Percentiles rank a stretch among this genome's conserved stretches.
These are phyloP conservation scores for Vigna nakashimae DNA, from an alignment of 306 rosid genomes.

Conservation along the genomic window DNA sequence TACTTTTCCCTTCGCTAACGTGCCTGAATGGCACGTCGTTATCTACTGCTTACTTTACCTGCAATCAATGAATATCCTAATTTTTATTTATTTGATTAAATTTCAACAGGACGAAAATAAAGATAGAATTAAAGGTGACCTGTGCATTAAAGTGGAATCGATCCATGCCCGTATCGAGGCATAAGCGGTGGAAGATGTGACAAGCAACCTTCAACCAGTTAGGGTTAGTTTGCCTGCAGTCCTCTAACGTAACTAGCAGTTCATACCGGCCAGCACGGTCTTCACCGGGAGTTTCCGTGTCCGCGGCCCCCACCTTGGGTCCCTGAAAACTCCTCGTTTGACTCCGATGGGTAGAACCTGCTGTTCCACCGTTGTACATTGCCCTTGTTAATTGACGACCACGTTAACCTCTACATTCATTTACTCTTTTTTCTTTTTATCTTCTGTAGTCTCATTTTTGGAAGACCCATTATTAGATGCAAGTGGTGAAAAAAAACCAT, in stretches of 20 bases:
- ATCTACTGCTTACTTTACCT: slow-evolving; percentile 91
- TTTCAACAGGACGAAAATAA: not conserved
- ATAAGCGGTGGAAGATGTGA: slow-evolving; percentile 86
- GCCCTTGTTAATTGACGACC: slow-evolving; percentile 90
- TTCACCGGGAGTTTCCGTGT: slow-evolving; percentile 99
- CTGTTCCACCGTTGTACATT: slow-evolving; percentile 86
- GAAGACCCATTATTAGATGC: slow-evolving; percentile 29
- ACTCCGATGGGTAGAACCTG: slow-evolving; percentile 89
- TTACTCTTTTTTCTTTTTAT: not conserved
- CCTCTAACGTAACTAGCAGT: slow-evolving; percentile 79
- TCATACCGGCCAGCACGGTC: slow-evolving; percentile 82
- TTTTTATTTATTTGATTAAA: not conserved
- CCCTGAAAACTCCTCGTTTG: slow-evolving; percentile 86
- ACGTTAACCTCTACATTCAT: not conserved
- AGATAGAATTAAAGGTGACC: slow-evolving; percentile 42
- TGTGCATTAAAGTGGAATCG: slow-evolving; percentile 91
- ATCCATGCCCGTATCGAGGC: slow-evolving; percentile 85
- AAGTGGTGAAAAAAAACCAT: too few species aligned
- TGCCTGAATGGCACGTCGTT: slow-evolving; percentile 83
- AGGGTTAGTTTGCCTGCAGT: slow-evolving; percentile 72
- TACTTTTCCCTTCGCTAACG: slow-evolving; percentile 85
- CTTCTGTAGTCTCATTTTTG: not conserved
- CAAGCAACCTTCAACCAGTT: slow-evolving; percentile 83
- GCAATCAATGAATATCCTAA: too few species aligned
- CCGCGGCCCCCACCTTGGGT: slow-evolving; percentile 98